These are phyloP conservation scores for Phaffomyces opuntiae DNA, from an alignment of 805 yeast genomes.

Conservation along the genomic window DNA sequence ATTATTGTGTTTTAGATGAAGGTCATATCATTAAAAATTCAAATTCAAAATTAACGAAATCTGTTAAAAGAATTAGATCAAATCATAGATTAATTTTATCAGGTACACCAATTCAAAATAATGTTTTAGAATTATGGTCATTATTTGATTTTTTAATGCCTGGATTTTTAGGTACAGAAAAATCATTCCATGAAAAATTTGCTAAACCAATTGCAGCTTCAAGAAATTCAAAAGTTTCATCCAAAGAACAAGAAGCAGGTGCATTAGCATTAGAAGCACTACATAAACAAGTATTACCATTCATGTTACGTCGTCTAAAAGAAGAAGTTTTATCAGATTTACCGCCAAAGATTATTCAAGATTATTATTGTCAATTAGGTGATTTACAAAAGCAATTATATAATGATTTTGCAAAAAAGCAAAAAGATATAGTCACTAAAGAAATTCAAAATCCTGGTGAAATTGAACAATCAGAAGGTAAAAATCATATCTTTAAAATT, in stretches of 20 bases:
- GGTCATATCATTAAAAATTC: conserved; percentile 97
- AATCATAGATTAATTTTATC: conserved; percentile 87
- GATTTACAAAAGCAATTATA: conserved; percentile 84
- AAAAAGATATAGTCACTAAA: conserved; percentile 60
- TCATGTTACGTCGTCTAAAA: conserved; percentile 89
- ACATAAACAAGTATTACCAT: conserved; percentile 95
- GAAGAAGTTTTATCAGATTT: conserved; percentile 93
- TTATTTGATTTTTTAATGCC: conserved; percentile 97
- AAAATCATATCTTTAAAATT: conserved; percentile 95
- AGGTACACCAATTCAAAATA: conserved; percentile 98
- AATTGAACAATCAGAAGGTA: conserved; percentile 49
- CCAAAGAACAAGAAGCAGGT: conserved; percentile 95
- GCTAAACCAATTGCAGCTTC: conserved; percentile 98
- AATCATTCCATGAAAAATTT: conserved; percentile 86
- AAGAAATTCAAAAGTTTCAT: conserved; percentile 77
- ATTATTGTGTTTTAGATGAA: conserved; percentile 94
- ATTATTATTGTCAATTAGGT: conserved; percentile 92
- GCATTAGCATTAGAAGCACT: conserved; percentile 92
- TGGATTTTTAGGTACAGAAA: conserved; percentile 93
- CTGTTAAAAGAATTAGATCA: conserved; percentile 77
- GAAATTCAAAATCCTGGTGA: conserved; percentile 47
- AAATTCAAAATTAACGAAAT: conserved; percentile 76
- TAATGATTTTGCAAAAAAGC: conserved; percentile 83
- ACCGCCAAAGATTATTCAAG: conserved; percentile 98
- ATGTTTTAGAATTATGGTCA: conserved; percentile 96